phyloP scores from a whole-genome alignment of 2,329 filamentous ascomycete genomes.

The Apiospora malaysiana region DNA sequence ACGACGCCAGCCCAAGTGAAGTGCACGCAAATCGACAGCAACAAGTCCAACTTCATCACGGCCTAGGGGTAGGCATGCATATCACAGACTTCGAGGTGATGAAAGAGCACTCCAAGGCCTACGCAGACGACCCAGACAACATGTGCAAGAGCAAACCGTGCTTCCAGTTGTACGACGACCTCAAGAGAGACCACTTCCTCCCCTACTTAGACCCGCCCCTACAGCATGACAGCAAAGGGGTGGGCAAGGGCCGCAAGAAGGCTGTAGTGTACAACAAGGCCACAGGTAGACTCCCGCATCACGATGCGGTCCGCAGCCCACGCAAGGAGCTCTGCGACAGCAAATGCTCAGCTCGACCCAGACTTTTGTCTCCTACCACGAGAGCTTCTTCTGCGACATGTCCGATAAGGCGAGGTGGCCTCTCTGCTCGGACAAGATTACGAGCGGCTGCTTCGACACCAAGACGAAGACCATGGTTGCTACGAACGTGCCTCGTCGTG shows the following conservation, averaged over 20 bases:
- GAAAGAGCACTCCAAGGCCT: background rate
- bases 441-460: slow-evolving; percentile 31
- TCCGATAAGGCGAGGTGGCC: slow-evolving; percentile 33
- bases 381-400: slow-evolving; percentile 43
- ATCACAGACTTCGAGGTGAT: slow-evolving; percentile 21
- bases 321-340: slow-evolving; percentile 37
- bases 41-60: slow-evolving; percentile 26
- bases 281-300: slow-evolving; percentile 7
- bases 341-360: slow-evolving; percentile 37
- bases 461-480: slow-evolving; percentile 15
- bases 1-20: slow-evolving; percentile 19
- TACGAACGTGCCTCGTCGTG: background rate
- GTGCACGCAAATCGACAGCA: slow-evolving; percentile 26
- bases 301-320: slow-evolving; percentile 14
- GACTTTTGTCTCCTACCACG: slow-evolving; percentile 40
- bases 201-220: slow-evolving; percentile 10
- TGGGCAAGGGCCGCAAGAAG: slow-evolving; percentile 22
- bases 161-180: slow-evolving; percentile 3
- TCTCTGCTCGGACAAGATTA: slow-evolving; percentile 32
- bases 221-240: slow-evolving; percentile 4
- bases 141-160: slow-evolving; percentile 13
- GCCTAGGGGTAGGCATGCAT: slow-evolving; percentile 20
- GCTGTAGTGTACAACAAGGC: slow-evolving; percentile 20
- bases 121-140: slow-evolving; percentile 5
- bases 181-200: slow-evolving; percentile 2